Evolutionary conservation across 106 monocot species (phyloP), one percentile per base, ranked within the genome.

Genomic region (Dendrobium catenatum): DNA sequence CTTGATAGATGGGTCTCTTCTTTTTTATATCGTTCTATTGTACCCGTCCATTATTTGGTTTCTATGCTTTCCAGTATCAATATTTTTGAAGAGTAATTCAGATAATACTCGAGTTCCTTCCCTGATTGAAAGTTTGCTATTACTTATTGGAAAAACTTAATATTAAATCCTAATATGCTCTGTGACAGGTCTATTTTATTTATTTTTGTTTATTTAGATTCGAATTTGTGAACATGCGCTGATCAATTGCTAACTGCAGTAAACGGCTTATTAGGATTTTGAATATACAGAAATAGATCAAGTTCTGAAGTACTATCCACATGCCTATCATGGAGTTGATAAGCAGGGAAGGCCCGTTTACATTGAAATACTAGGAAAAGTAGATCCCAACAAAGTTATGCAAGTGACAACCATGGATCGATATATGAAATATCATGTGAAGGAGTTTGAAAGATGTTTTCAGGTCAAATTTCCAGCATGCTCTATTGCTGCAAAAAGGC

Each of bases 301-400:
- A 77, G 92, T 94, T 79, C 59, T 90, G 46, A 56, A 90, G 72
- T 90, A 87, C 75, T 94, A 94, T 73, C 94, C 94, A 73, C 94
- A 94, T 78, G 89, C 89, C 81, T 90, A 88, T 81, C 94, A 94
- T 84, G 90, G 94, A 75, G 89, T 90, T 19, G 94, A 94, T 68
- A 94, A 88, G 79, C 89, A 92, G 47, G 94, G 94, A n/a, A 89
- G 90, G 68, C 94, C 94, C 73, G 76, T 94, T 26, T 94, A 94
- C 68, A 88, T 92, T 75, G 92, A 94, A 88, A 87, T 87, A 68
- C 73, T 94, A 10, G 94, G 94, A 47, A 94, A 85, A 88, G 85
- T 92, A 49, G 91, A 94, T 48, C 85, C 94, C 37, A 83, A 80
- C 80, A 91, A 88, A 64, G 85, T 94, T 40, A 86, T 94, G 88